Evolutionary conservation across 1,284 basidiomycete genomes (phyloP).

Genomic region (Mycena citricolor): DNA sequence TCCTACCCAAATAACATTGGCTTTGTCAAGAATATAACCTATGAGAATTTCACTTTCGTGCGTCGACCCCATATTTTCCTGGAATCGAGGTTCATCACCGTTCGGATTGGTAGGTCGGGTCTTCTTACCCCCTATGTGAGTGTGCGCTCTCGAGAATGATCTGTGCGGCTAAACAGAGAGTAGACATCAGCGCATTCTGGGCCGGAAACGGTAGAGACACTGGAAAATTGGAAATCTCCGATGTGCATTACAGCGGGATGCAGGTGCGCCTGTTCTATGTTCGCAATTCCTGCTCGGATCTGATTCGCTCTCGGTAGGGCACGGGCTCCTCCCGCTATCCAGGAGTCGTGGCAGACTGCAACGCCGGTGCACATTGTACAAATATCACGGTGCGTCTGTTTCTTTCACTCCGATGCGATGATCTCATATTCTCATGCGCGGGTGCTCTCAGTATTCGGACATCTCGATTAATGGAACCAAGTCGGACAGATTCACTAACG

Average conservation of each 20-base stretch:
- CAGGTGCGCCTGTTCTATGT: conserved; percentile 1
- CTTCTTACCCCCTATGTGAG: too few relatives aligned
- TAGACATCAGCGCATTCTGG: too few relatives aligned
- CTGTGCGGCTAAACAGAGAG: too few relatives aligned
- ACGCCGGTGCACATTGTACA: conserved; percentile 21
- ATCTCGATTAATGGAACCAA: not conserved
- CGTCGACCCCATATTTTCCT: too few relatives aligned
- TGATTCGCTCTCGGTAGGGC: conserved; percentile 17
- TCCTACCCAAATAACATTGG: conserved; percentile 26
- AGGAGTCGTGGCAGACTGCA: conserved; percentile 23
- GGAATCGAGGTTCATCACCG: too few relatives aligned
- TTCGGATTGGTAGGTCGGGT: too few relatives aligned
- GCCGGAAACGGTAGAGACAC: conserved; percentile 22
- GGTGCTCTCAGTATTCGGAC: conserved; percentile 15
- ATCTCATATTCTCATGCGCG: too few relatives aligned
- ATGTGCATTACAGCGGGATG: conserved; percentile 22
- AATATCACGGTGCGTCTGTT: conserved; percentile 18
- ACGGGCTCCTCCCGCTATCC: conserved; percentile 24
- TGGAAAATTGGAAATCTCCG: conserved; percentile 18
- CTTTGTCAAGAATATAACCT: conserved; percentile 24
- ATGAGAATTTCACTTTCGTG: too few relatives aligned
- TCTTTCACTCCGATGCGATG: too few relatives aligned
- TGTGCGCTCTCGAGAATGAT: too few relatives aligned
- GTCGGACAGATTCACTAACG: not conserved
- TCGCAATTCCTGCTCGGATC: not conserved